Evolutionary conservation across 2,329 filamentous ascomycete genomes (phyloP).

Genomic region (Ilyonectria robusta): DNA sequence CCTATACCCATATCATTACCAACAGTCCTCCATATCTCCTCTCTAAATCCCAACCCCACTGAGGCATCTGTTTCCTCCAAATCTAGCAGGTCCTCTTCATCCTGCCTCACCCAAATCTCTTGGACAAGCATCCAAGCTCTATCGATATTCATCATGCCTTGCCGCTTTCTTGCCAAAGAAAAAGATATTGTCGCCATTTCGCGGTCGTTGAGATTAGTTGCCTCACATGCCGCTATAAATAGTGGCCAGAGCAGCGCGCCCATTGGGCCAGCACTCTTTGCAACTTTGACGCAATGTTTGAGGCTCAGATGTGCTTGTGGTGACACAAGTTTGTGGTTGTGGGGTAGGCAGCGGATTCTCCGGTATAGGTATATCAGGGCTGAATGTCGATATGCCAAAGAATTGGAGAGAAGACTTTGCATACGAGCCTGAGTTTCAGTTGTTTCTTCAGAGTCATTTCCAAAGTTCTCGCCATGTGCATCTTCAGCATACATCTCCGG

Average conservation of each 20-base stretch:
- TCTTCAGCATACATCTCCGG: background rate
- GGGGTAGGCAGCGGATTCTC: background rate
- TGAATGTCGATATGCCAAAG: background rate
- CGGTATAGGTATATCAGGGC: background rate
- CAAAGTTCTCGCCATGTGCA: background rate
- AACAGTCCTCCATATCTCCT: background rate
- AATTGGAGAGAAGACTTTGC: background rate
- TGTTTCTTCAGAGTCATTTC: background rate
- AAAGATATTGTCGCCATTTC: background rate
- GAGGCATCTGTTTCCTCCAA: background rate
- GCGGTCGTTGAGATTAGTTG: background rate
- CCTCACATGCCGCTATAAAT: slow-evolving; percentile 1
- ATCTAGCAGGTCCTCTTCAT: background rate
- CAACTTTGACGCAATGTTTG: background rate
- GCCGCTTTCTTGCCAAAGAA: background rate
- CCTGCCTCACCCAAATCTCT: background rate
- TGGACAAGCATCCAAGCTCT: background rate
- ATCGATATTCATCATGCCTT: background rate
- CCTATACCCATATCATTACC: background rate
- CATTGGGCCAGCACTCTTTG: background rate
- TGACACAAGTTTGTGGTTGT: background rate
- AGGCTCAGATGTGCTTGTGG: background rate
- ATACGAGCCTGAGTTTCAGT: background rate
- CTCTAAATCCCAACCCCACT: background rate
- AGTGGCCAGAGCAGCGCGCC: background rate